Evolutionary conservation across 768 basidiomycete genomes (phyloP).

Genomic region (Mycena crocata): DNA sequence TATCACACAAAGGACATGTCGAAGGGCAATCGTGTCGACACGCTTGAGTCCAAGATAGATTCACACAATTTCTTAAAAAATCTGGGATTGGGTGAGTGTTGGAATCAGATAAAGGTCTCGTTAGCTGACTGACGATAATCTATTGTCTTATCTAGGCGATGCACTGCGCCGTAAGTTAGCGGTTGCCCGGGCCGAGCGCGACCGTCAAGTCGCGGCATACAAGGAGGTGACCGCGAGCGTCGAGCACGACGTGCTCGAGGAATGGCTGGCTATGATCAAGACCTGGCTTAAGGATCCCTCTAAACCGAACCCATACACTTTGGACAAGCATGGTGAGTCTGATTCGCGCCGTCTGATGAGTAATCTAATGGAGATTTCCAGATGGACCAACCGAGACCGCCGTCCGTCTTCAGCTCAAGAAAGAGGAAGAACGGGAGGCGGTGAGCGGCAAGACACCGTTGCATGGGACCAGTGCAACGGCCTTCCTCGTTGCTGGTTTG

Average conservation of each 20-base stretch:
- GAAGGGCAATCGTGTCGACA: slow-evolving; percentile 34
- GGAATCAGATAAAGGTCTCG: neutral
- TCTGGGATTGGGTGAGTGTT: neutral
- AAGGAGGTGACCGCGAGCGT: neutral
- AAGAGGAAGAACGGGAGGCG: slow-evolving; percentile 7
- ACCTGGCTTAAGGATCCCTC: neutral
- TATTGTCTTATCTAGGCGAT: neutral
- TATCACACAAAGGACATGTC: slow-evolving; percentile 45
- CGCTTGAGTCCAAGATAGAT: slow-evolving; percentile 40
- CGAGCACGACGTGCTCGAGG: neutral
- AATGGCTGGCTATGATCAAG: neutral
- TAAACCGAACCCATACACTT: slow-evolving; percentile 1
- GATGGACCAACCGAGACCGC: neutral
- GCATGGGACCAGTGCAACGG: neutral
- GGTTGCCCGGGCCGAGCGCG: slow-evolving; percentile 6
- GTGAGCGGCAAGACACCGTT: neutral
- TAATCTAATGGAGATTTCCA: neutral
- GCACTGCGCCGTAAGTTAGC: slow-evolving; percentile 8
- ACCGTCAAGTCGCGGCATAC: neutral
- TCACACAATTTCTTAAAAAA: slow-evolving; percentile 30
- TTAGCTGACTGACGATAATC: too few relatives aligned
- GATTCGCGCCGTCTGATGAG: too few relatives aligned
- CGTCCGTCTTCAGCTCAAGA: neutral
- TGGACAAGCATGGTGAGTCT: neutral
- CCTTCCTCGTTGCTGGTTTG: slow-evolving; percentile 16